Conservation (phyloP, 2,329 filamentous ascomycete genomes). For the Leptographium procerum region DNA sequence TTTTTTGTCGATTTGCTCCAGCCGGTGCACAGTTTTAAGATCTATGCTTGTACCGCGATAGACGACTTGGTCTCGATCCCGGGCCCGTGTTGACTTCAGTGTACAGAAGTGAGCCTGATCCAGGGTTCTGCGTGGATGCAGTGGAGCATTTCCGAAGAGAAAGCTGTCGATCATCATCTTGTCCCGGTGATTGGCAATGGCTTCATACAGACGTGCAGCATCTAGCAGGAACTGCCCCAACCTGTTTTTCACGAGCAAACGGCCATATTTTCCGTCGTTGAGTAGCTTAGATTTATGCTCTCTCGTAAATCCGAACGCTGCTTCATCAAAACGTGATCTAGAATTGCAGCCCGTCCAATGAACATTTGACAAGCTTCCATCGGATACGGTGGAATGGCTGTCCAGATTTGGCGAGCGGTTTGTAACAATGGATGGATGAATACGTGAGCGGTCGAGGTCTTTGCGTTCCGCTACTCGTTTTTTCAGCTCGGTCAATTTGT, state of each 20-base stretch:
- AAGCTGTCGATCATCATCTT: conserved; percentile 22
- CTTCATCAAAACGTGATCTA: not conserved
- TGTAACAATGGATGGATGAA: not conserved
- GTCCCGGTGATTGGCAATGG: conserved; percentile 24
- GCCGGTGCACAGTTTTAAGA: not conserved
- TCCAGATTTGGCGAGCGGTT: too few species aligned
- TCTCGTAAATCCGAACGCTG: not conserved
- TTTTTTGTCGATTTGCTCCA: not conserved
- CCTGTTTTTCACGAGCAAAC: not conserved
- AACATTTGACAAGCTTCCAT: not conserved
- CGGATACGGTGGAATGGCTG: not conserved
- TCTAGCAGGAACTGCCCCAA: conserved; percentile 19
- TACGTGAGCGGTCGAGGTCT: not conserved
- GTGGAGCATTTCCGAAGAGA: conserved; percentile 21
- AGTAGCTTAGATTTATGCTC: not conserved
- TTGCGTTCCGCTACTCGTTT: not conserved
- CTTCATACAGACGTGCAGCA: conserved; percentile 23
- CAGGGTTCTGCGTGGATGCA: conserved; percentile 32
- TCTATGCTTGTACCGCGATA: conserved; percentile 23
- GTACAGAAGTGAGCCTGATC: conserved; percentile 34
- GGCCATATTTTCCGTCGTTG: not conserved
- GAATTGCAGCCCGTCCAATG: not conserved
- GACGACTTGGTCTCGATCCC: conserved; percentile 32
- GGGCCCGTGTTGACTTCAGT: conserved; percentile 23
- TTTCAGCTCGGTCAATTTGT: not conserved